A percentile compares a stretch with the other conserved stretches of the same genome.
phyloP scores from a whole-genome alignment of 768 basidiomycete species.

The Imleria badia region DNA sequence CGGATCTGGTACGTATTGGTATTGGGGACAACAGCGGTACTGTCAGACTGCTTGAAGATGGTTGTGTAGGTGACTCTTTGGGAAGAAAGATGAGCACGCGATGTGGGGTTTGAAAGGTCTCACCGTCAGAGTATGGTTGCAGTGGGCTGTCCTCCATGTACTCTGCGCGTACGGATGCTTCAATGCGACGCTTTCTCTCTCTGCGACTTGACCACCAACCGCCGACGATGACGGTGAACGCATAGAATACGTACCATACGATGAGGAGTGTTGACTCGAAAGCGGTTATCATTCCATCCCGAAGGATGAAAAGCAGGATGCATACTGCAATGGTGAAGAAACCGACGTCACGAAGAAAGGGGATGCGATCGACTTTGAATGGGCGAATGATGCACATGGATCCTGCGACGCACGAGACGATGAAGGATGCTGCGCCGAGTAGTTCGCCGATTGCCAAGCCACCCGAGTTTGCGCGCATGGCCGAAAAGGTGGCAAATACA shows the following conservation, averaged over 20 bases:
- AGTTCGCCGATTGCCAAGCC: constrained; percentile 93
- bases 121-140: constrained; percentile 61
- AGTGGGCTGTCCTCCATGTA: constrained; percentile 47
- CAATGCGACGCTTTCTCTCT: constrained; percentile 45
- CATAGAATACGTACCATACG: constrained; percentile 75
- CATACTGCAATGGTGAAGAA: constrained; percentile 87
- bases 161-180: constrained; percentile 58
- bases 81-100: constrained; percentile 5
- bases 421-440: constrained; percentile 93
- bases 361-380: constrained; percentile 75
- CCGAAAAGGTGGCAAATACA: constrained; percentile 93
- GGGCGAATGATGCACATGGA: constrained; percentile 98
- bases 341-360: constrained; percentile 91
- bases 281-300: constrained; percentile 66
- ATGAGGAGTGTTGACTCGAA: constrained; percentile 76
- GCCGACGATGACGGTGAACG: constrained; percentile 66
- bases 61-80: constrained; percentile 10
- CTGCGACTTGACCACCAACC: constrained; percentile 72
- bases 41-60: constrained; percentile 9
- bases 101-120: constrained; percentile 37
- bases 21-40: constrained; percentile 32
- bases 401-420: constrained; percentile 94
- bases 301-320: constrained; percentile 74
- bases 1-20: constrained; percentile 38
- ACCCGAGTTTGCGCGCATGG: constrained; percentile 83